These are phyloP conservation scores for Phyllosticta citriasiana DNA, from an alignment of 2,329 filamentous ascomycete species.

Conservation along the genomic window DNA sequence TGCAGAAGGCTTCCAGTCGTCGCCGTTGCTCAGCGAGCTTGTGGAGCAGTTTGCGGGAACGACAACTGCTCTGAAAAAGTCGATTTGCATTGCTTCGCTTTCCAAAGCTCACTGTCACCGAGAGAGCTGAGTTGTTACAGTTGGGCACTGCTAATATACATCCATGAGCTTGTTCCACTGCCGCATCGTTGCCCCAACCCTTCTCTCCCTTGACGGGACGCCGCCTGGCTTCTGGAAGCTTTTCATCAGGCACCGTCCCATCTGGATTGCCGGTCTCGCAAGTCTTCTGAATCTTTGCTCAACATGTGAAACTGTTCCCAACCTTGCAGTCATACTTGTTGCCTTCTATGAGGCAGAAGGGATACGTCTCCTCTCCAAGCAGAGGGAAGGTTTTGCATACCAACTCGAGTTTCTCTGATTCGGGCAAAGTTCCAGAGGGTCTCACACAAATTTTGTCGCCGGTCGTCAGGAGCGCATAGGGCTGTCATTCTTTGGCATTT, in stretches of 20 bases:
- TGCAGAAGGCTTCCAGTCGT: background rate
- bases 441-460: background rate
- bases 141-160: background rate
- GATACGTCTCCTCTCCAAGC: background rate
- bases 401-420: background rate
- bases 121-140: background rate
- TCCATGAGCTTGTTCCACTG: background rate
- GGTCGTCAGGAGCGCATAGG: background rate
- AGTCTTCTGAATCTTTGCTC: background rate
- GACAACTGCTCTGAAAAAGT: background rate
- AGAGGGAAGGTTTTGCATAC: background rate
- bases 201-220: background rate
- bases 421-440: background rate
- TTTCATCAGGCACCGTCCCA: background rate
- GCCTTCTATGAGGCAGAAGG: background rate
- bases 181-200: background rate
- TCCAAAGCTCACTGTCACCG: too few species aligned
- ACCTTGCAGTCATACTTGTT: background rate
- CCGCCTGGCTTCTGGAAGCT: background rate
- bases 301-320: background rate
- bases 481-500: background rate
- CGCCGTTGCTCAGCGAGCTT: background rate
- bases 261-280: background rate
- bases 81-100: too few species aligned
- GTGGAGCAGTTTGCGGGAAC: background rate